Base-by-base conservation (phyloP, 164 flowering plant genomes). In the Berberis vulgaris region DNA sequence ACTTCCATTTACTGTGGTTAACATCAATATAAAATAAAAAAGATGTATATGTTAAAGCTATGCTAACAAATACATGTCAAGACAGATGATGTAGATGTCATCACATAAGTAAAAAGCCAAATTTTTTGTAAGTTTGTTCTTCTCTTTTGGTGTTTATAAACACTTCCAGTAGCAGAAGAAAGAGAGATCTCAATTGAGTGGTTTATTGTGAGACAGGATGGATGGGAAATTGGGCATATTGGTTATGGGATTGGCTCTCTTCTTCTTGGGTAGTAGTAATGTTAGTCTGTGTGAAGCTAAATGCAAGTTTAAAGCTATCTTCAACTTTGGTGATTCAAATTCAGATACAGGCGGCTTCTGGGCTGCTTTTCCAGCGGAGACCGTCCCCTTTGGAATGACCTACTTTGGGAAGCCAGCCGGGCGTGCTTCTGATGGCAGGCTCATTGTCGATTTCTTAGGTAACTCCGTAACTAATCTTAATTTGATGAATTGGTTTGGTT, bases 261-360 rank as follows among this genome's bases (percentile, higher is more conserved):
- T 26, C 26, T 26, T 26, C 26, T 26, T 26, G 26, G 26, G 26
- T 26, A 26, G 26, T 26, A 26, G 26, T 26, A 26, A 26, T 26
- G 26, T 26, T 26, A 26, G 26, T 26, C 26, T 26, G 26, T 52
- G 76, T 63, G 78, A 74, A 11, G 78, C 77, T 5, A 77, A 80
- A 59, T 89, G 92, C 57, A 76, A 79, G 0, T 77, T 82, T 10
- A 43, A 77, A 69, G 96, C 84, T 1, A 86, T 86, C 49, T 89
- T 89, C 85, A 89, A 85, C 74, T 89, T 89, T 49, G 96, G 90
- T 2, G 96, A 89, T 74, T 86, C 92, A 1, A 89, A 89, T 67
- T 74, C 92, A 6, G 92, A 86, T 63, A 89, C 90, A 2, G 96
- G 96, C 1, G 96, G 92, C 39, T 86, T 89, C 65, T 86, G 76